These are phyloP conservation scores for Colletotrichum higginsianum DNA, from an alignment of 2,329 filamentous ascomycete genomes.

Conservation along the genomic window DNA sequence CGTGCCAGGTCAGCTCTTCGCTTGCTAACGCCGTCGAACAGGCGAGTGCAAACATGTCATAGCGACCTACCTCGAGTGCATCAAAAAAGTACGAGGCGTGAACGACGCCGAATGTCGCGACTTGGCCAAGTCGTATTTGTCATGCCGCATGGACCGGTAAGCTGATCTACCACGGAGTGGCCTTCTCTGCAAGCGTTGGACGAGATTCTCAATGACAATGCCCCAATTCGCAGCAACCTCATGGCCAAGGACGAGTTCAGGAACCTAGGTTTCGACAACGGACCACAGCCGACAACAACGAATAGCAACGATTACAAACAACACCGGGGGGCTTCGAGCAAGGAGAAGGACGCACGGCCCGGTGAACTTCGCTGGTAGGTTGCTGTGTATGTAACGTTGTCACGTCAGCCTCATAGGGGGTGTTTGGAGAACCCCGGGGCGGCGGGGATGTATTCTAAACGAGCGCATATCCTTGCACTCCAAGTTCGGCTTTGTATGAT, in stretches of 20 bases:
- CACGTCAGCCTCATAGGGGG: not conserved
- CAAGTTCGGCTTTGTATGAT: not conserved
- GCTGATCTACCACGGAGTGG: not conserved
- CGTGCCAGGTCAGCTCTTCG: not conserved
- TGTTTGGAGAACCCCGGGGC: not conserved
- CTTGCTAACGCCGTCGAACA: slow-evolving; percentile 52
- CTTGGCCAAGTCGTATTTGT: slow-evolving; percentile 89
- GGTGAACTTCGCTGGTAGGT: slow-evolving; percentile 55
- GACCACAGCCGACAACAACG: slow-evolving; percentile 41
- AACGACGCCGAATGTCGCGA: slow-evolving; percentile 90
- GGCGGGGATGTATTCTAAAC: not conserved
- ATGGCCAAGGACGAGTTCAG: slow-evolving; percentile 97
- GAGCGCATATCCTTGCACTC: not conserved
- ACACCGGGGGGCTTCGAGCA: not conserved
- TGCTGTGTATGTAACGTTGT: not conserved
- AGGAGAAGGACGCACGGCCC: slow-evolving; percentile 28
- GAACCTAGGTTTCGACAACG: slow-evolving; percentile 83
- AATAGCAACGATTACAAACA: slow-evolving; percentile 27
- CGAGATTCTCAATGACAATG: slow-evolving; percentile 4
- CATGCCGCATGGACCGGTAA: slow-evolving; percentile 95
- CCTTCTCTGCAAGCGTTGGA: not conserved
- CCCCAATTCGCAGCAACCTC: slow-evolving; percentile 76
- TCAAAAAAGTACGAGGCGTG: slow-evolving; percentile 85
- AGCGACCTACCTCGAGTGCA: slow-evolving; percentile 86
- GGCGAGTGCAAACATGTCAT: slow-evolving; percentile 96